Conservation (phyloP, 371 early-diverging fungal species). For the Lichtheimia hyalospora region DNA sequence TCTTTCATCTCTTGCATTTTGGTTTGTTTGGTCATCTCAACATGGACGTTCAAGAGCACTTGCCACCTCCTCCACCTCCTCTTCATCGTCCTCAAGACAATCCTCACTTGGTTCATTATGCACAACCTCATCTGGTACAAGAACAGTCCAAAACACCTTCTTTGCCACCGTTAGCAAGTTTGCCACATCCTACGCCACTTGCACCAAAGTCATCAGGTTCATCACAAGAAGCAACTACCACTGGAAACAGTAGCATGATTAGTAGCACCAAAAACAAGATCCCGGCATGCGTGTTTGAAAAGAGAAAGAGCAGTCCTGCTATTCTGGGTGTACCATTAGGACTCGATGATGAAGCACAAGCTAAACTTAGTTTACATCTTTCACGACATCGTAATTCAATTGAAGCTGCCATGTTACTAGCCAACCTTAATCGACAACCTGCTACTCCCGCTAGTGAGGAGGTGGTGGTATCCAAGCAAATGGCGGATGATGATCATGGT, state of each 20-base stretch:
- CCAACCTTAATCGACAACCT: constrained; percentile 37
- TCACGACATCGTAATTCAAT: constrained; percentile 48
- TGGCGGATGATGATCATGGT: constrained; percentile 1
- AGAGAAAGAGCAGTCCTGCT: constrained; percentile 49
- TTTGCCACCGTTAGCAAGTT: too few relatives aligned
- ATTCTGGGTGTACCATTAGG: constrained; percentile 42
- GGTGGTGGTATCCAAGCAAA: background rate
- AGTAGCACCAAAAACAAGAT: background rate
- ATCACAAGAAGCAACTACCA: too few relatives aligned
- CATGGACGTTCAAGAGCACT: constrained; percentile 17
- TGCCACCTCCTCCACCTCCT: constrained; percentile 10
- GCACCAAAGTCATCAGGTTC: too few relatives aligned
- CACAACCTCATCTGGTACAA: too few relatives aligned
- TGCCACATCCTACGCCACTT: too few relatives aligned
- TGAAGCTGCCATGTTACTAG: constrained; percentile 50
- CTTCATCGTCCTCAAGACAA: background rate
- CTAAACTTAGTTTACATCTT: constrained; percentile 30
- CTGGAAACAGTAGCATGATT: too few relatives aligned
- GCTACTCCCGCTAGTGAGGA: background rate
- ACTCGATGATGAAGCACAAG: constrained; percentile 23
- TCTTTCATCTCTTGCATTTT: constrained; percentile 3
- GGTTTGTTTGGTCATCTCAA: background rate
- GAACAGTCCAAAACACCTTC: too few relatives aligned
- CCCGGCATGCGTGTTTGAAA: constrained; percentile 21
- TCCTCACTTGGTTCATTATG: too few relatives aligned